phyloP scores from a whole-genome alignment of 495 filamentous ascomycete species.

The Penicillium paxilli region DNA sequence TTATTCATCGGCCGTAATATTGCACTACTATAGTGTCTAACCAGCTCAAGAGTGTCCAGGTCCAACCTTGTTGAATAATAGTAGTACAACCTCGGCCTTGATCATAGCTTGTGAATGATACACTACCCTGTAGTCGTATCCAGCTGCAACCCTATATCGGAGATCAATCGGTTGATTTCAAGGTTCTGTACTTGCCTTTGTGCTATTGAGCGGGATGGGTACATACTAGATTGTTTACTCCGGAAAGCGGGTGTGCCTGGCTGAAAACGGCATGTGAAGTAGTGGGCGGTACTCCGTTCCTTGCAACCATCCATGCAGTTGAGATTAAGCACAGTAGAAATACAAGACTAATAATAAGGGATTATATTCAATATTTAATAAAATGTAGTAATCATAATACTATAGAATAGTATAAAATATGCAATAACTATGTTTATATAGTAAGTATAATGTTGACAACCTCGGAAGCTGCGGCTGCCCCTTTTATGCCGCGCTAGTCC shows the following conservation, averaged over 20 bases:
- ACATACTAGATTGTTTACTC: background rate
- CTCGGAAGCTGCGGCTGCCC: conserved; percentile 23
- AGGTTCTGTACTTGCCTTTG: background rate
- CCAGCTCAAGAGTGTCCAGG: too few relatives aligned
- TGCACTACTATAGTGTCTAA: too few relatives aligned
- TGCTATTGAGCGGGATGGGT: too few relatives aligned
- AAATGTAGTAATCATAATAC: background rate
- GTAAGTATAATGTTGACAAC: background rate
- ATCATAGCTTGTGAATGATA: background rate
- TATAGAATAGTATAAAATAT: too few relatives aligned
- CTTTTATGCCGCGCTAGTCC: conserved; percentile 34
- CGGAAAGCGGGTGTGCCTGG: background rate
- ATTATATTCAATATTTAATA: background rate
- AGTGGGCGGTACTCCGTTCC: background rate
- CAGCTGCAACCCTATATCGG: background rate
- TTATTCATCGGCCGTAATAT: too few relatives aligned
- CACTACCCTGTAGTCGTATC: background rate
- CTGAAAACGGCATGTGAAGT: background rate
- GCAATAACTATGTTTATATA: too few relatives aligned
- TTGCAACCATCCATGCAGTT: too few relatives aligned
- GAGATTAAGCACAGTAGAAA: too few relatives aligned
- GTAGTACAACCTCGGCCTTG: background rate
- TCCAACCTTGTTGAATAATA: background rate
- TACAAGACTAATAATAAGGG: too few relatives aligned
- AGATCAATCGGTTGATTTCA: background rate